Evolutionary conservation across 192 early-diverging fungal species (phyloP).

Genomic region (Borealophlyctis nickersoniae): DNA sequence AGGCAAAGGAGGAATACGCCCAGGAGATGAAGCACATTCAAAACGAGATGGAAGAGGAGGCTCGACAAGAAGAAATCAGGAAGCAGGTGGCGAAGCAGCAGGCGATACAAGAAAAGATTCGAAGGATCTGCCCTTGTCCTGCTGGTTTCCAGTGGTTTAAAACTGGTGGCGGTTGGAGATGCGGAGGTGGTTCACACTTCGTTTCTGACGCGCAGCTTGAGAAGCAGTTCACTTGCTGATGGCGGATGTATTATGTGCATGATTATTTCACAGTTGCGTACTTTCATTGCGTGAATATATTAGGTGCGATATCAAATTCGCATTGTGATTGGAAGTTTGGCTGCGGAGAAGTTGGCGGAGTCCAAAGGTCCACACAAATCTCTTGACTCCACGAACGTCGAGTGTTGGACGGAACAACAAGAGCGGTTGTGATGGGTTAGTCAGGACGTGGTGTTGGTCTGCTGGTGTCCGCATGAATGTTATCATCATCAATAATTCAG

Average conservation of each 20-base stretch:
- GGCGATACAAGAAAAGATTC: conserved; percentile 20
- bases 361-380: no score
- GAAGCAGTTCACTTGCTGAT: conserved; percentile 11
- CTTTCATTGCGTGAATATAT: background rate
- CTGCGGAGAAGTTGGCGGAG: no score
- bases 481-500: no score
- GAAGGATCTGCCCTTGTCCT: conserved; percentile 25
- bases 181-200: conserved; percentile 28
- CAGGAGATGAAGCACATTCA: conserved; percentile 10
- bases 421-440: background rate
- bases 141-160: conserved; percentile 21
- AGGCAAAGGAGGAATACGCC: conserved; percentile 4
- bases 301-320: no score
- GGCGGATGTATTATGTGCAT: background rate
- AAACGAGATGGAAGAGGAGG: conserved; percentile 9
- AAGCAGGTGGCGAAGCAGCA: conserved; percentile 15
- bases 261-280: background rate
- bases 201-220: conserved; percentile 23
- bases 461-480: no score
- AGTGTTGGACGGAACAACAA: background rate
- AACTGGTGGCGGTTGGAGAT: conserved; percentile 25
- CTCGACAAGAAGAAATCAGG: conserved; percentile 15
- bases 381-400: no score
- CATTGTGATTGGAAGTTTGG: no score
- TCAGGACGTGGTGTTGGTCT: no score